A percentile compares a stretch with the other conserved stretches of the same genome.
Conservation (phyloP, 2,329 filamentous ascomycete genomes). For the Beauveria sp. region DNA sequence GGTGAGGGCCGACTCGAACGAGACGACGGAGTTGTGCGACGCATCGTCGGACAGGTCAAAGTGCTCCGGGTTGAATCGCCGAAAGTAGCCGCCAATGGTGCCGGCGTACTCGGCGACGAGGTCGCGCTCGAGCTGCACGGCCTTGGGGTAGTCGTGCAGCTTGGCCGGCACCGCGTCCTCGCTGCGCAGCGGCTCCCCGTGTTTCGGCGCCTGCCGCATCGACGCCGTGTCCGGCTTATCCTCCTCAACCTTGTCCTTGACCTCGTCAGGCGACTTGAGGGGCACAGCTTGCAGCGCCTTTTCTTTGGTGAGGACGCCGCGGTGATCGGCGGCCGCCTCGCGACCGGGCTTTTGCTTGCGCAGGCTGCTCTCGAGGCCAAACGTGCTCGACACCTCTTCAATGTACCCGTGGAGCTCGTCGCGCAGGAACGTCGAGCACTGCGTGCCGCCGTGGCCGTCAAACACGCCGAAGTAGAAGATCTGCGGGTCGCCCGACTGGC, state of each 20-base stretch:
- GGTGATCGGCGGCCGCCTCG: constrained; percentile 23
- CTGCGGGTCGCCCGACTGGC: constrained; percentile 80
- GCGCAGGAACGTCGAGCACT: constrained; percentile 80
- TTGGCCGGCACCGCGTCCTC: constrained; percentile 40
- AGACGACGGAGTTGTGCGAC: constrained; percentile 35
- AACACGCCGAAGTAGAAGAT: constrained; percentile 98
- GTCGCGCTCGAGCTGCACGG: constrained; percentile 59
- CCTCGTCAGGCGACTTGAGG: constrained; percentile 42
- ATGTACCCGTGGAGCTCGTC: constrained; percentile 85
- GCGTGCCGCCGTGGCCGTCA: constrained; percentile 85
- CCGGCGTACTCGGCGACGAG: constrained; percentile 73
- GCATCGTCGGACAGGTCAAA: constrained; percentile 44
- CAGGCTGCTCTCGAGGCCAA: constrained; percentile 72
- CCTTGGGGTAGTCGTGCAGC: constrained; percentile 49
- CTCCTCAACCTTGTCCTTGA: constrained; percentile 26
- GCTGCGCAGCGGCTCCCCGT: constrained; percentile 29
- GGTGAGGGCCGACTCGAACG: constrained; percentile 70
- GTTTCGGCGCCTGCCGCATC: constrained; percentile 27
- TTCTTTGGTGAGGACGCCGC: constrained; percentile 21
- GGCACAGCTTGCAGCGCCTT: constrained; percentile 30
- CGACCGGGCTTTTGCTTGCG: constrained; percentile 34
- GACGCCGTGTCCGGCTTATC: constrained; percentile 18
- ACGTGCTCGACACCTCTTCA: constrained; percentile 68
- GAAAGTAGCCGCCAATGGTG: constrained; percentile 89
- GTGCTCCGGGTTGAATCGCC: constrained; percentile 75